Evolutionary conservation across 2,329 filamentous ascomycete species (phyloP).

Genomic region (Capronia epimyces): DNA sequence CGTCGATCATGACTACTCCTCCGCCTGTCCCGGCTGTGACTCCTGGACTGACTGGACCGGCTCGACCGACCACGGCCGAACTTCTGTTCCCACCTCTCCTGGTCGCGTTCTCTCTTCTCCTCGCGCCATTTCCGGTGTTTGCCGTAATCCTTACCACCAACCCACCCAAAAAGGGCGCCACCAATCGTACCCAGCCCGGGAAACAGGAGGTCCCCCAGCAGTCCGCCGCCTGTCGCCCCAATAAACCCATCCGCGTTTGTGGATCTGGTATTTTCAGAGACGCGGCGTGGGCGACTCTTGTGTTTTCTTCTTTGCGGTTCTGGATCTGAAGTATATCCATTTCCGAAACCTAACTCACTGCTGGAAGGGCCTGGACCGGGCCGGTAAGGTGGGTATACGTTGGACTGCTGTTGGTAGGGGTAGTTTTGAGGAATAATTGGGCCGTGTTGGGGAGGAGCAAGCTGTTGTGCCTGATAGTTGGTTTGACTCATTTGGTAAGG

Average conservation of each 20-base stretch:
- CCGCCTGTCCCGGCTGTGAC: constrained; percentile 14
- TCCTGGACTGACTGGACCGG: constrained; percentile 16
- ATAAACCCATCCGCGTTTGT: constrained; percentile 26
- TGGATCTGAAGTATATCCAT: constrained; percentile 28
- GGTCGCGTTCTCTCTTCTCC: constrained; percentile 24
- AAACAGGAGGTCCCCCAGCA: constrained; percentile 29
- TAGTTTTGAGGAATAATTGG: constrained; percentile 13
- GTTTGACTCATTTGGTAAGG: constrained; percentile 15
- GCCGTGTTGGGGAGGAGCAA: constrained; percentile 10
- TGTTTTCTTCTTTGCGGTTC: constrained; percentile 25
- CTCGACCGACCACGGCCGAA: constrained; percentile 5
- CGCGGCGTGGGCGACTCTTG: constrained; percentile 15
- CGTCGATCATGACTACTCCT: constrained; percentile 9
- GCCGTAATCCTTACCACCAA: constrained; percentile 29
- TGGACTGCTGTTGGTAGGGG: constrained; percentile 15
- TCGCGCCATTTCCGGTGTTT: constrained; percentile 28
- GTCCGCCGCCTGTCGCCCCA: constrained; percentile 28
- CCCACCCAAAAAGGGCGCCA: constrained; percentile 27
- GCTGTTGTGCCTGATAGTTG: constrained; percentile 14
- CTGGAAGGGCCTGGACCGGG: constrained; percentile 2
- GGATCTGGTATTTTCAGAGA: constrained; percentile 23
- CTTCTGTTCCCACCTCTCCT: constrained; percentile 26
- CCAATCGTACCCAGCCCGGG: constrained; percentile 29
- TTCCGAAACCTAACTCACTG: background rate
- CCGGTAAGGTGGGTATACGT: constrained; percentile 6